phyloP scores from a whole-genome alignment of 305 asterid genomes.

The Plantago rigida region DNA sequence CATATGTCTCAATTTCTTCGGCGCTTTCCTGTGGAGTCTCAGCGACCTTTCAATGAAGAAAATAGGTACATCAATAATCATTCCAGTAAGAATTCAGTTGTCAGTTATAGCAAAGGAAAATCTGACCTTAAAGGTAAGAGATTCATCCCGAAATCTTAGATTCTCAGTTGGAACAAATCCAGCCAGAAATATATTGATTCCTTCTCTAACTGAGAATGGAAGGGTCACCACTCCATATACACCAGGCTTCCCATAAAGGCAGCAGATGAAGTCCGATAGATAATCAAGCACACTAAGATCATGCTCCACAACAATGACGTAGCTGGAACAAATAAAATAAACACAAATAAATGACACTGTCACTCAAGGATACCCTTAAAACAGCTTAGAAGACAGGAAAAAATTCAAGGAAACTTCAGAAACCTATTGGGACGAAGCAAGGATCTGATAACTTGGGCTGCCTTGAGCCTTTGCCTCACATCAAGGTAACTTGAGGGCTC shows the following conservation, averaged over 20 bases:
- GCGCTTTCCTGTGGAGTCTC: slow-evolving; percentile 87
- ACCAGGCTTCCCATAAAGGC: slow-evolving; percentile 95
- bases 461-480: slow-evolving; percentile 94
- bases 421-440: slow-evolving; percentile 81
- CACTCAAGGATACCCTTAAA: slow-evolving; percentile 13
- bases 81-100: slow-evolving; percentile 1
- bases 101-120: slow-evolving; percentile 8
- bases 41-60: slow-evolving; percentile 50
- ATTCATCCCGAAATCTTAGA: slow-evolving; percentile 84
- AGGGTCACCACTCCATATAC: slow-evolving; percentile 95
- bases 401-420: not conserved
- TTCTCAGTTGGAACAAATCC: slow-evolving; percentile 98
- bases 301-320: slow-evolving; percentile 90
- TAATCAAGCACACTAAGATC: slow-evolving; percentile 96
- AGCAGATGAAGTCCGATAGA: slow-evolving; percentile 94
- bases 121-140: slow-evolving; percentile 79
- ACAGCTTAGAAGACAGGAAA: too few relatives aligned
- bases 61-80: slow-evolving; percentile 6
- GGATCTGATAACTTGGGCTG: slow-evolving; percentile 88
- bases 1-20: slow-evolving; percentile 81
- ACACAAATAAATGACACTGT: not conserved
- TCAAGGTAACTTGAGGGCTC: slow-evolving; percentile 88
- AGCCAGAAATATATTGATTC: slow-evolving; percentile 86
- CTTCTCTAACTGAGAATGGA: slow-evolving; percentile 97
- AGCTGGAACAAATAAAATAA: slow-evolving; percentile 40